Base-by-base conservation (phyloP, 108 stramenopile species). In the Skeletonema costatum region DNA sequence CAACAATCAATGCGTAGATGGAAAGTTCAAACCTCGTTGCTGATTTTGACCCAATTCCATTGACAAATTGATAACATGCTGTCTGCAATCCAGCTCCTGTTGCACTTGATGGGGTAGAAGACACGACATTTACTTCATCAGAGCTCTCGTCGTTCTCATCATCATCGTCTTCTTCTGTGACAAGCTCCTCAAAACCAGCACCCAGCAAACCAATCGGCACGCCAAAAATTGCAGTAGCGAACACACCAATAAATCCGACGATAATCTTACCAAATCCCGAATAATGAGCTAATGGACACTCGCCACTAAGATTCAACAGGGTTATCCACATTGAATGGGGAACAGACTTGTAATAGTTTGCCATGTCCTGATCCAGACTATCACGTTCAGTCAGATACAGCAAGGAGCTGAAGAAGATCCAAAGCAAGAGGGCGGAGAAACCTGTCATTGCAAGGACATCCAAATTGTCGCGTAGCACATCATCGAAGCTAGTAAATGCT, bases 321-420 rank as follows among this genome's bases (percentile, higher is more conserved):
- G 97, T 96, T 14, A 97, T 87, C 97, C 97, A 97, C 97, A 97
- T 97, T 14, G 92, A 66, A 75, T 95, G 84, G 4, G 95, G 95
- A n/a, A 96, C 87, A 21, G 89, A 91, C 39, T 84, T 93, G 70
- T 78, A 68, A 77, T 91, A 92, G 14, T 70, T 50, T 30, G 83
- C 77, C 87, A 97, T 92, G 62, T 95, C 93, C 8, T 74, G 68
- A 71, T 97, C 95, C 1, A 89, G 90, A 64, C 89, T 93, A 70
- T 92, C 76, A 35, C 94, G 83, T 70, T 97, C 97, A 12, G 93
- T 92, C 46, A 86, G 78, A 71, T 94, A 97, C 65, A 96, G 77
- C 29, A 90, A 69, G 2, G 90, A 83, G n/a, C 76, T 74, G 68
- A 93, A 94, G 56, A 93, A 89, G 25, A 94, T 85, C 94, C 96